These are phyloP conservation scores for Epithele typhae DNA, from an alignment of 768 basidiomycete genomes.

Conservation along the genomic window DNA sequence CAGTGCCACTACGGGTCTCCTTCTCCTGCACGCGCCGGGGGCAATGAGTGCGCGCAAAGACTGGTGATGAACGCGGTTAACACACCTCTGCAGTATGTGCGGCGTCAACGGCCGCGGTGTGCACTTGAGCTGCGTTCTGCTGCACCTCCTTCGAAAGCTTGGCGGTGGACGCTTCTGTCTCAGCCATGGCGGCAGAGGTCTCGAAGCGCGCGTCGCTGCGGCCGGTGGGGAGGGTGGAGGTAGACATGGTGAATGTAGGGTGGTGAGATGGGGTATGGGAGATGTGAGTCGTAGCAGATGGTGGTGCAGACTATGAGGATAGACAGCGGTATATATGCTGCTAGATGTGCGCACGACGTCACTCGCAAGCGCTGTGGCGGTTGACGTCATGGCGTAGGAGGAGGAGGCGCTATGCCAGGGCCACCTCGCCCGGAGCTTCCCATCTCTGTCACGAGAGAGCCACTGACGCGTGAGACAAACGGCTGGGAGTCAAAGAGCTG, in stretches of 20 bases:
- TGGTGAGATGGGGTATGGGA: constrained; percentile 1
- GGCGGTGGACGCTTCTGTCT: constrained; percentile 42
- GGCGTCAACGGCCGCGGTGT: constrained; percentile 46
- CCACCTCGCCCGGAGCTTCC: no score
- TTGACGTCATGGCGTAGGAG: no score
- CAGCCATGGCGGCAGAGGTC: constrained; percentile 54
- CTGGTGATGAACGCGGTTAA: no score
- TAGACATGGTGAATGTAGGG: constrained; percentile 9
- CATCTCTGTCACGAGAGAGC: no score
- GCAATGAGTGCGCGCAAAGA: not conserved
- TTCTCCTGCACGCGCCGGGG: constrained; percentile 14
- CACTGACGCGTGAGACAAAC: no score
- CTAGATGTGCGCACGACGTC: no score
- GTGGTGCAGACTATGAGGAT: not conserved
- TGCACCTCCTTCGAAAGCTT: constrained; percentile 41
- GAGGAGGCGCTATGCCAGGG: no score
- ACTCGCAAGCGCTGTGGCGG: no score
- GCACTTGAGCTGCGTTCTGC: constrained; percentile 40
- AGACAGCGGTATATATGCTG: not conserved
- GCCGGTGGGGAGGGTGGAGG: constrained; percentile 11
- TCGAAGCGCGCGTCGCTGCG: constrained; percentile 34
- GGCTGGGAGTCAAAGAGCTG: no score
- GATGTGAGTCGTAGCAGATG: not conserved
- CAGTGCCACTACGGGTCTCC: constrained; percentile 17
- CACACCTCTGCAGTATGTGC: constrained; percentile 52